Evolutionary conservation across 1,284 basidiomycete species (phyloP).

Genomic region (Irpex lacteus): DNA sequence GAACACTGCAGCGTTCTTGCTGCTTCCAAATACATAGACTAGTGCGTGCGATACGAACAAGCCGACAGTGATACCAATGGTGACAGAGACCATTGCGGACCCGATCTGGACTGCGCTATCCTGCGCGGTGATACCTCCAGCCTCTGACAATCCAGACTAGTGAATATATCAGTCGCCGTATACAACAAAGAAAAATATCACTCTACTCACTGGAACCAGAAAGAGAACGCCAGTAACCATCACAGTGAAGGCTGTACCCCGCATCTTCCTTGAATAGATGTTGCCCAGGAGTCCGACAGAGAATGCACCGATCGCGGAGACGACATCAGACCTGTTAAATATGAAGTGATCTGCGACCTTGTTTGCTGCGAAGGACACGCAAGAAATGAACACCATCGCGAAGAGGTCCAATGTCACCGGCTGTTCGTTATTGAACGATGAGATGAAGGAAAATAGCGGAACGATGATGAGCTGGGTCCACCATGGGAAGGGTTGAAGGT

Average conservation of each 20-base stretch:
- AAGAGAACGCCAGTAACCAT: constrained; percentile 89
- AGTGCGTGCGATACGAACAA: constrained; percentile 85
- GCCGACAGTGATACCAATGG: constrained; percentile 90
- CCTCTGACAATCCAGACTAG: constrained; percentile 83
- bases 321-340: constrained; percentile 81
- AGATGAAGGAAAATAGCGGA: constrained; percentile 74
- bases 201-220: constrained; percentile 67
- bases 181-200: background rate
- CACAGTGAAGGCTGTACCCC: constrained; percentile 85
- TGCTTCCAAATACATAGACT: constrained; percentile 81
- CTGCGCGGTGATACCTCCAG: constrained; percentile 74
- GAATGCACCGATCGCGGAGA: constrained; percentile 83
- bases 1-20: constrained; percentile 82
- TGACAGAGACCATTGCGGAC: constrained; percentile 84
- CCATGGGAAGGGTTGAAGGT: constrained; percentile 71
- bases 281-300: constrained; percentile 82
- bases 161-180: background rate
- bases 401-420: constrained; percentile 71
- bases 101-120: constrained; percentile 74
- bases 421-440: constrained; percentile 77
- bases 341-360: constrained; percentile 82
- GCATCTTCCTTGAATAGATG: constrained; percentile 79
- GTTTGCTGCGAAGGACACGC: constrained; percentile 74
- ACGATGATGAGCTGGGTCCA: constrained; percentile 81
- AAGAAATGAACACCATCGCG: constrained; percentile 86